Percentiles rank a stretch among this genome's conserved stretches.
Evolutionary conservation across 2,329 filamentous ascomycete genomes (phyloP).

Genomic region (Ophidiomyces ophidiicola): DNA sequence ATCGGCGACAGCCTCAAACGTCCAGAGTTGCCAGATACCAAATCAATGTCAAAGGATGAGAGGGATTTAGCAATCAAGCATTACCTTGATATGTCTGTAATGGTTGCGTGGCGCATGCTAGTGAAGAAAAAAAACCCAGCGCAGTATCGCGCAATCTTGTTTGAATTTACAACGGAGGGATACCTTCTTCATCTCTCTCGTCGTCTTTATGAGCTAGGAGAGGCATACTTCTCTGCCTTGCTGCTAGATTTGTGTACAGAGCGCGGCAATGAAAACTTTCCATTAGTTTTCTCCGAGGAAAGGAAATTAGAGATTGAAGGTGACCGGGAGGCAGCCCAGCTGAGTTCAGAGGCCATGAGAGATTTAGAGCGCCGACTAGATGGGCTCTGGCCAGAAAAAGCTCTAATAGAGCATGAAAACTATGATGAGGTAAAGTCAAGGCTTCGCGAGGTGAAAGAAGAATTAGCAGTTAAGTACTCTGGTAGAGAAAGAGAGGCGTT

Average conservation of each 20-base stretch:
- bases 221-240: constrained; percentile 1
- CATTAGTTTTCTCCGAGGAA: constrained; percentile 6
- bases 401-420: constrained; percentile 9
- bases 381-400: constrained; percentile 9
- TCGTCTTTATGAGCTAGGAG: constrained; percentile 3
- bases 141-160: constrained; percentile 1
- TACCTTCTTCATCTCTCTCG: constrained; percentile 3
- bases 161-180: background rate
- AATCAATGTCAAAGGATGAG: background rate
- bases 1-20: background rate
- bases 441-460: constrained; percentile 4
- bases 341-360: constrained; percentile 4
- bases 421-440: constrained; percentile 7
- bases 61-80: background rate
- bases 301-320: constrained; percentile 5
- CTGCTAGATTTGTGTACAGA: background rate
- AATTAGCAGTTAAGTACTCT: constrained; percentile 7
- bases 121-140: background rate
- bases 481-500: background rate
- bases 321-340: constrained; percentile 3
- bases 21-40: background rate
- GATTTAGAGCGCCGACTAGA: constrained; percentile 3
- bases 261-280: background rate
- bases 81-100: constrained; percentile 2
- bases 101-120: background rate